phyloP scores from a whole-genome alignment of 148 eudicot species.

The Salicornia ramosissima region DNA sequence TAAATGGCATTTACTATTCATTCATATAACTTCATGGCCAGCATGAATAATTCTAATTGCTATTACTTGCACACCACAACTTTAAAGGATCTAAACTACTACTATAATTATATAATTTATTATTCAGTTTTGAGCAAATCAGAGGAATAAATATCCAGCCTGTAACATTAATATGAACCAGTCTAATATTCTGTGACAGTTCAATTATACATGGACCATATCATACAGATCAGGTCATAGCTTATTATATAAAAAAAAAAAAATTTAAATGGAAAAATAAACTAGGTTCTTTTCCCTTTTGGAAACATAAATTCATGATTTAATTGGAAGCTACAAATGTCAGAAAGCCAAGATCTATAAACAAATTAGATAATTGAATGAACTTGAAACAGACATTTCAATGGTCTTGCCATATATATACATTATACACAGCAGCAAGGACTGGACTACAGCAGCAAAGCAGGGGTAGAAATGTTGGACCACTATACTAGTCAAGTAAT shows the following conservation, averaged over 20 bases:
- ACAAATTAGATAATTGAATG: neutral
- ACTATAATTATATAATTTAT: too few relatives aligned
- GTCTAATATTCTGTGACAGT: slow-evolving; percentile 8
- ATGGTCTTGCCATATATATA: too few relatives aligned
- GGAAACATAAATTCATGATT: slow-evolving; percentile 6
- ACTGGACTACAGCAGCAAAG: neutral
- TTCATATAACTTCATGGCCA: neutral
- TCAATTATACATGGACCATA: slow-evolving; percentile 18
- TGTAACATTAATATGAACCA: slow-evolving; percentile 24
- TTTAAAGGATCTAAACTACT: slow-evolving; percentile 15
- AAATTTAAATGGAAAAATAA: slow-evolving; percentile 7
- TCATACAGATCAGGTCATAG: slow-evolving; percentile 2
- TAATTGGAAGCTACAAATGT: slow-evolving; percentile 5
- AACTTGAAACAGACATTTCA: neutral
- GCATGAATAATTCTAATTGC: slow-evolving; percentile 5
- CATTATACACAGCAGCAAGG: too few relatives aligned
- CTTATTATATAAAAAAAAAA: too few relatives aligned
- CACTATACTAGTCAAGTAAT: slow-evolving; percentile 12
- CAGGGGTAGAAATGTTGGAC: slow-evolving; percentile 1
- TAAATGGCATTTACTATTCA: neutral
- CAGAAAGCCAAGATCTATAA: neutral
- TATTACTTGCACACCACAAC: slow-evolving; percentile 26
- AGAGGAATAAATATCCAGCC: slow-evolving; percentile 31
- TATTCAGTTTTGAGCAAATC: too few relatives aligned
- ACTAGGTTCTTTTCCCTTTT: slow-evolving; percentile 8